These are phyloP conservation scores for Polygonum maritimum DNA, from an alignment of 148 eudicot genomes.

Conservation along the genomic window DNA sequence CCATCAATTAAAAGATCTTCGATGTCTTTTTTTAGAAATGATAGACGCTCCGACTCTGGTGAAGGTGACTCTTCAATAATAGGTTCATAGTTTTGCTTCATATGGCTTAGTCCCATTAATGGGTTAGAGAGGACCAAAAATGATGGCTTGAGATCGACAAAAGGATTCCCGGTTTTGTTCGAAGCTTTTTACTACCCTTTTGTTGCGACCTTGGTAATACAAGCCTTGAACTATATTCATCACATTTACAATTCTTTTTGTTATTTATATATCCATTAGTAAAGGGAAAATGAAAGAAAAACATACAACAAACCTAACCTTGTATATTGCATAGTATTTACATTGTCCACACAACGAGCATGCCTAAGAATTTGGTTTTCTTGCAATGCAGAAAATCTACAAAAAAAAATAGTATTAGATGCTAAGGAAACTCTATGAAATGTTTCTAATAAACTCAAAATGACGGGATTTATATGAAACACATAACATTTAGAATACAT, in stretches of 20 bases:
- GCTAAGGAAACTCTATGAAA: neutral
- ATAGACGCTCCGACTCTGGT: neutral
- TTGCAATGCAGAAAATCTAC: slow-evolving; percentile 18
- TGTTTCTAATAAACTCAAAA: neutral
- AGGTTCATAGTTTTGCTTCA: neutral
- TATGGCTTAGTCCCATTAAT: no score
- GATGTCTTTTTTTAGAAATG: neutral
- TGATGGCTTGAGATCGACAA: neutral
- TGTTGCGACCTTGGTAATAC: neutral
- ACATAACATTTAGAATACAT: neutral
- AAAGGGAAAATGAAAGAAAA: neutral
- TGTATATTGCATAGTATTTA: slow-evolving; percentile 13
- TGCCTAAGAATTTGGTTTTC: slow-evolving; percentile 14
- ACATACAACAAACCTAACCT: neutral
- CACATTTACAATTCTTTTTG: neutral
- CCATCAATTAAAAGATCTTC: neutral
- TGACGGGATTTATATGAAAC: no score
- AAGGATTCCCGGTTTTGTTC: neutral
- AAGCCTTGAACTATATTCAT: slow-evolving; percentile 2
- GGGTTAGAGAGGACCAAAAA: neutral
- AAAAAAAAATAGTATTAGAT: neutral
- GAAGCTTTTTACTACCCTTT: neutral
- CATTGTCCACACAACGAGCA: slow-evolving; percentile 14
- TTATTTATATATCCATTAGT: neutral
- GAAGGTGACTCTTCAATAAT: slow-evolving; percentile 3